Evolutionary conservation across 352 stramenopile species (phyloP), one percentile per base, ranked within the genome.

Genomic region (Phytophthora cajani): DNA sequence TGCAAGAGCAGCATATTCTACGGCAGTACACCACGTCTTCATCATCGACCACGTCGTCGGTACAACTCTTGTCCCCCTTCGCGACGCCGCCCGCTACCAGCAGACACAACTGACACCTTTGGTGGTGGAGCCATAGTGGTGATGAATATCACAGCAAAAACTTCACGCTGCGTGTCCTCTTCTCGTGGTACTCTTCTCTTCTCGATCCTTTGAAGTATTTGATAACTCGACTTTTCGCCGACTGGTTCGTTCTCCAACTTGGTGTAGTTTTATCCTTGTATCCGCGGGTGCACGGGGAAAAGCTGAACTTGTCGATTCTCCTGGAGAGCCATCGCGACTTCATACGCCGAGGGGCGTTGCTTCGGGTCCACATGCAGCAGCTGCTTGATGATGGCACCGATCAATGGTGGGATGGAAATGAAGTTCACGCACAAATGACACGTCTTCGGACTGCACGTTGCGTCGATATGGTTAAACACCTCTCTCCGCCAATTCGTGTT

Each of bases 351-450:
- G 6, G 87, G 84, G 1, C 87, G 85, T 40, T 79, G 72, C 32
- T 81, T 75, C 32, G 87, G 87, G 36, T 95, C 84, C 53, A 88
- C 67, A 60, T 93, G 84, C 25, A 95, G 80, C 63, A 95, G 70
- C 58, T 88, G 74, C 71, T 93, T 91, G 70, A 95, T 89, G 57
- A 93, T 88, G 10, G 80, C 83, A 10, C 85, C 84, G 16, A 93
- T 85, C 2, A 94, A 71, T 19, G 84, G 84, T 17, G 89, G 87
- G 51, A 96, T 92, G 42, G 80, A 75, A 25, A 96, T 92, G 53
- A 94, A 91, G 66, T 96, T 92, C 27, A 83, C 53, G 67, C 89
- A 96, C 12, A 94, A 70, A 63, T 88, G 75, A 55, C 89, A 96
- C 42, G 72, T 65, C 30, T 78, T 77, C 14, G 74, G 71, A 42